Evolutionary conservation across 2,329 filamentous ascomycete genomes (phyloP).

Genomic region (Venturia nashicola): DNA sequence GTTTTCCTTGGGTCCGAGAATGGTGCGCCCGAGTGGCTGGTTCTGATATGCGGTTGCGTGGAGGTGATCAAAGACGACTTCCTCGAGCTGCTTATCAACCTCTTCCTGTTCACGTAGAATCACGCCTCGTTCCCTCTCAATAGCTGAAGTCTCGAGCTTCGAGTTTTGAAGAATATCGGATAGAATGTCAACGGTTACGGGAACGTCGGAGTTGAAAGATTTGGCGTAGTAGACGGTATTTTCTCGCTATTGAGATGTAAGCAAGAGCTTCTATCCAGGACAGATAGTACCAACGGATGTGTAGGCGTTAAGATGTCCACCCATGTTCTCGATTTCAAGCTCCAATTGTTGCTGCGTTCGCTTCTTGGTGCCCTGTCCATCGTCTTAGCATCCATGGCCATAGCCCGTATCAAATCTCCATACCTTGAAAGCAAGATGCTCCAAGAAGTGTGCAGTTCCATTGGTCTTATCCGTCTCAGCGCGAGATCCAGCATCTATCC

Average conservation of each 20-base stretch:
- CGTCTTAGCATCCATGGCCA: conserved; percentile 17
- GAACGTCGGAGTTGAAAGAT: conserved; percentile 95
- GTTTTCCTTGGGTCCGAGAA: conserved; percentile 95
- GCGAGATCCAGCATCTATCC: conserved; percentile 97
- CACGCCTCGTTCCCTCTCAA: conserved; percentile 96
- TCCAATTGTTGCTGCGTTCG: conserved; percentile 95
- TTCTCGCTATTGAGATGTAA: conserved; percentile 51
- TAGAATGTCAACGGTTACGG: conserved; percentile 93
- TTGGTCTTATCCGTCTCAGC: conserved; percentile 98
- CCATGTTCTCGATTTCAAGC: conserved; percentile 99
- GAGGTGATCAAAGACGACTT: conserved; percentile 98
- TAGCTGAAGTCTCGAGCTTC: conserved; percentile 84
- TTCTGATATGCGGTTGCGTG: conserved; percentile 96
- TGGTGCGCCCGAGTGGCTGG: conserved; percentile 93
- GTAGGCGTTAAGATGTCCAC: conserved; percentile 97
- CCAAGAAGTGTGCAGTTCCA: conserved; percentile 97
- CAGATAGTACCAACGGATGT: conserved; percentile 62
- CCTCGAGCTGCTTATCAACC: conserved; percentile 99
- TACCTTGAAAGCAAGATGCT: conserved; percentile 99
- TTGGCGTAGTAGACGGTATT: conserved; percentile 99
- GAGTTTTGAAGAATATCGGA: conserved; percentile 99
- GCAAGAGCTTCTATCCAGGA: neutral
- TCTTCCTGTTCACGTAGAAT: conserved; percentile 98
- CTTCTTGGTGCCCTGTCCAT: conserved; percentile 69
- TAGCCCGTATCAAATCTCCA: conserved; percentile 11